A percentile compares a stretch with the other conserved stretches of the same genome.
Evolutionary conservation across 306 rosid species (phyloP).

Genomic region (Sechiopsis laciniata): DNA sequence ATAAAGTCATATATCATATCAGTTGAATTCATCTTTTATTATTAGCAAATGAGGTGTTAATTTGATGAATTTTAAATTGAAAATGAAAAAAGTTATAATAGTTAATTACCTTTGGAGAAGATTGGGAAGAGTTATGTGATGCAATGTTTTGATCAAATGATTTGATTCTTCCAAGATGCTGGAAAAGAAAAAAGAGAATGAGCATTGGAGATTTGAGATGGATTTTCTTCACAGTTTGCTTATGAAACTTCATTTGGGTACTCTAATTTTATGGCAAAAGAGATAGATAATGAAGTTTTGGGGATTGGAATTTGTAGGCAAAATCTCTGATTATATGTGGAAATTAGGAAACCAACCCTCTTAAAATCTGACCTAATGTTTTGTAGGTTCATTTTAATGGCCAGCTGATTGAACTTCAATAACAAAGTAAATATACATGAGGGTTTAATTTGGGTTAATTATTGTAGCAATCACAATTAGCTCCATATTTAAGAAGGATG

Average conservation of each 20-base stretch:
- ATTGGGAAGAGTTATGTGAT: background rate
- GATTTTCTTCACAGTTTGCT: background rate
- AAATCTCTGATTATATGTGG: background rate
- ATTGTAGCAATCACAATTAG: background rate
- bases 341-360: background rate
- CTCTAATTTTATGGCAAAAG: background rate
- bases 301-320: background rate
- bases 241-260: constrained; percentile 4
- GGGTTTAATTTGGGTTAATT: background rate
- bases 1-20: too few relatives aligned
- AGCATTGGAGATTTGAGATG: background rate
- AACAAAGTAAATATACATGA: background rate
- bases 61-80: background rate
- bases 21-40: too few relatives aligned
- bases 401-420: background rate
- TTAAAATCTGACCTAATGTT: constrained; percentile 4
- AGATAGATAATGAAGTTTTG: background rate
- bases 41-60: too few relatives aligned
- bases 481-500: background rate
- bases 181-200: constrained; percentile 5
- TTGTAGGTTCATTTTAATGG: constrained; percentile 7
- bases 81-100: too few relatives aligned
- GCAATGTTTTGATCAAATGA: constrained; percentile 6
- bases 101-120: constrained; percentile 7
- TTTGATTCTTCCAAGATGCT: background rate